These are phyloP conservation scores for Eucommia ulmoides DNA, from an alignment of 257 asterid genomes.

Conservation along the genomic window DNA sequence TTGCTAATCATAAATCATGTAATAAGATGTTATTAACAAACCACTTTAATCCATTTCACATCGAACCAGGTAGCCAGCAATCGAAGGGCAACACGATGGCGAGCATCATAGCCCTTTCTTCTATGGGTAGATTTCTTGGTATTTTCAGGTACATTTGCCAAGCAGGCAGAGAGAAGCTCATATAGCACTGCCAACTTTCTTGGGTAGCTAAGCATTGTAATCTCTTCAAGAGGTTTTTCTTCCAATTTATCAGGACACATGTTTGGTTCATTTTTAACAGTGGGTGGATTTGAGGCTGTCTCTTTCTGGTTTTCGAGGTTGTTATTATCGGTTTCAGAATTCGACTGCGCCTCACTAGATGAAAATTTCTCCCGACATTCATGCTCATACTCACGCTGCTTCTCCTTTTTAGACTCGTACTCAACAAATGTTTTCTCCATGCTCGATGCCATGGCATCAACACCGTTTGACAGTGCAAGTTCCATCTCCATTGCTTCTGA, in stretches of 20 bases:
- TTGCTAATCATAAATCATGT: not conserved
- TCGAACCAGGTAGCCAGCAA: slow-evolving; percentile 79
- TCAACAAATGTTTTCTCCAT: slow-evolving; percentile 41
- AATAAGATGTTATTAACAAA: slow-evolving; percentile 10
- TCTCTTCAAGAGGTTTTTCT: slow-evolving; percentile 54
- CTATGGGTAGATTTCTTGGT: slow-evolving; percentile 26
- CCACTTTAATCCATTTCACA: slow-evolving; percentile 75
- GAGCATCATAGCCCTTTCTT: slow-evolving; percentile 76
- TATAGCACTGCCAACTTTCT: slow-evolving; percentile 63
- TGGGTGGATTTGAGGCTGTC: slow-evolving; percentile 23
- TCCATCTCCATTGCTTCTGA: slow-evolving; percentile 43
- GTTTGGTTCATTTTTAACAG: slow-evolving; percentile 21
- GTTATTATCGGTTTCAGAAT: not conserved
- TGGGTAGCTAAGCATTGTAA: slow-evolving; percentile 38
- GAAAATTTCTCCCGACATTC: slow-evolving; percentile 61
- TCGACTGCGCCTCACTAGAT: slow-evolving; percentile 14
- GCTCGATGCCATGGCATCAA: slow-evolving; percentile 58
- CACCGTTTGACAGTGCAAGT: slow-evolving; percentile 46
- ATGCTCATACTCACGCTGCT: slow-evolving; percentile 55
- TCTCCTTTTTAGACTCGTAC: slow-evolving; percentile 41
- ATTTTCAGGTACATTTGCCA: slow-evolving; percentile 45
- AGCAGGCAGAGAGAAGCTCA: slow-evolving; percentile 81
- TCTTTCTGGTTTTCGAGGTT: slow-evolving; percentile 22
- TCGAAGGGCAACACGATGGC: slow-evolving; percentile 77
- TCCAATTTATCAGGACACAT: slow-evolving; percentile 27